A percentile compares a stretch with the other conserved stretches of the same genome.
phyloP scores from a whole-genome alignment of 164 flowering plant species.

The Santalum album region DNA sequence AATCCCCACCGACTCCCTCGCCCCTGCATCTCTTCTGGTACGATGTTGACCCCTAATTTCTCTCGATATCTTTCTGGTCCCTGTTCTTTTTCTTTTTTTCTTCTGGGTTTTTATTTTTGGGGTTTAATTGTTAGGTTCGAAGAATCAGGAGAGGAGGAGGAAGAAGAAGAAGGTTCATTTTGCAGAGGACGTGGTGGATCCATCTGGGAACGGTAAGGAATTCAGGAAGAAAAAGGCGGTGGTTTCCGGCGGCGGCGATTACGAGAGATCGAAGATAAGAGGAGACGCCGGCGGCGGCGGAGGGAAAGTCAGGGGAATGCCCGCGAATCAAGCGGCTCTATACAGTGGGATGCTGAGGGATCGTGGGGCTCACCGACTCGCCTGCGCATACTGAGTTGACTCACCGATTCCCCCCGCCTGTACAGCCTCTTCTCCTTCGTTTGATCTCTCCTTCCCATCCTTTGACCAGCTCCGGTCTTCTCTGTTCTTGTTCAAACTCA shows the following conservation, averaged over 20 bases:
- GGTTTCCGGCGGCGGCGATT: not conserved
- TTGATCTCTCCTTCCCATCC: no score
- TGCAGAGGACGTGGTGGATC: constrained; percentile 69
- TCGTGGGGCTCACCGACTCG: constrained; percentile 42
- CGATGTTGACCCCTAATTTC: not conserved
- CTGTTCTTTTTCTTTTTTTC: not conserved
- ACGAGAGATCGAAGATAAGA: no score
- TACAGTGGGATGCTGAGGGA: constrained; percentile 69
- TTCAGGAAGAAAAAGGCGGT: constrained; percentile 19
- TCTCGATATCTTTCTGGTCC: constrained; percentile 1
- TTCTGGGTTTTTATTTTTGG: not conserved
- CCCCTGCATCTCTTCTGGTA: constrained; percentile 64
- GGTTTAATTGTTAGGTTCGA: constrained; percentile 6
- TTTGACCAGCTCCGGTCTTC: no score
- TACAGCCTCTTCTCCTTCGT: not conserved
- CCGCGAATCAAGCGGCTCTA: constrained; percentile 54
- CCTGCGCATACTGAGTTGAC: constrained; percentile 29
- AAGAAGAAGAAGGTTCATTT: constrained; percentile 70
- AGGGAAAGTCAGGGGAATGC: constrained; percentile 22
- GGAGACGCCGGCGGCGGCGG: not conserved
- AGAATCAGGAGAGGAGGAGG: constrained; percentile 25
- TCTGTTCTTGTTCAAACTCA: no score
- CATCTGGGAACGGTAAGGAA: constrained; percentile 36
- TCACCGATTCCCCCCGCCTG: not conserved
- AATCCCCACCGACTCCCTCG: constrained; percentile 19